phyloP scores from a whole-genome alignment of 345 rosid genomes.

The Eucalyptus leucophloia region DNA sequence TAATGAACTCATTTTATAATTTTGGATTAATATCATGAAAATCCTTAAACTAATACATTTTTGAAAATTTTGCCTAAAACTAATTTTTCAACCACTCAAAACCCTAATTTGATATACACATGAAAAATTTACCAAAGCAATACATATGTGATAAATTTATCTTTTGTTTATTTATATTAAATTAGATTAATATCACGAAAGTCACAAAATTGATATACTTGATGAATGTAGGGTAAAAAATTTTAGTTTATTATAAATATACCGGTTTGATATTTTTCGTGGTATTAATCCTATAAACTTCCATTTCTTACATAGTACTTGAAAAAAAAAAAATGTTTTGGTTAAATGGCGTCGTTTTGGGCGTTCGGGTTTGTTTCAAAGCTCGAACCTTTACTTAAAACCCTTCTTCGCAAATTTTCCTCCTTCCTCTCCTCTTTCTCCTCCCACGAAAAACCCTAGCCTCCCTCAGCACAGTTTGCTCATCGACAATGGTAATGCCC shows the following conservation, averaged over 20 bases:
- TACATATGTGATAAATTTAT: too few species aligned
- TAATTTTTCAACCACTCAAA: too few species aligned
- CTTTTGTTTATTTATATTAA: too few species aligned
- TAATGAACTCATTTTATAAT: not conserved
- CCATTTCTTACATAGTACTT: not conserved
- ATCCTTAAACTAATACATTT: too few species aligned
- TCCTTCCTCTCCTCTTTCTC: not conserved
- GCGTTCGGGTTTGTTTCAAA: not conserved
- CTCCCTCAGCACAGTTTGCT: not conserved
- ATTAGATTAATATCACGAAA: too few species aligned
- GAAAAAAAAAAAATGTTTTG: not conserved
- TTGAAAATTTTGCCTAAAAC: not conserved
- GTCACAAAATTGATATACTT: too few species aligned
- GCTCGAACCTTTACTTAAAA: not conserved
- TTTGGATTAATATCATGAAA: not conserved
- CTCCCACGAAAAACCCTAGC: not conserved
- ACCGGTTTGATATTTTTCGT: rapidly evolving
- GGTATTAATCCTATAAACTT: not conserved
- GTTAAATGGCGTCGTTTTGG: not conserved
- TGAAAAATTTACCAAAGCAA: too few species aligned
- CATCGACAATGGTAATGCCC: not conserved
- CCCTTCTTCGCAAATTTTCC: not conserved
- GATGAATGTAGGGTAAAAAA: too few species aligned
- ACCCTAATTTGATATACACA: not conserved
- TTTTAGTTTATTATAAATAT: too few species aligned